A percentile compares a stretch with the other conserved stretches of the same genome.
Conservation (phyloP, 73 alveolate genomes). For the Paramecium pentaurelia region DNA sequence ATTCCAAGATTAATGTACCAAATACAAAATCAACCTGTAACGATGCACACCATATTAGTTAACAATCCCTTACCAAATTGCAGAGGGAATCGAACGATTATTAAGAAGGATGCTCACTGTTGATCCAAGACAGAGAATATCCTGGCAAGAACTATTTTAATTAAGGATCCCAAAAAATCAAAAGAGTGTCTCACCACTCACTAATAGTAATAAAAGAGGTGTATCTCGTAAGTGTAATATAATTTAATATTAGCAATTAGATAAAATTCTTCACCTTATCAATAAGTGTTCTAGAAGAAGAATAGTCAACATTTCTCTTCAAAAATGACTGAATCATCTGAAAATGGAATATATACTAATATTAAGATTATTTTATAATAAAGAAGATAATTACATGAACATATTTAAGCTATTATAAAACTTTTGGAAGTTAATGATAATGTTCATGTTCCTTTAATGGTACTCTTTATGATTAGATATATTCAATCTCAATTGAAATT, state of each 20-base stretch:
- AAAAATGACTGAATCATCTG: slow-evolving; percentile 4
- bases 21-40: slow-evolving; percentile 25
- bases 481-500: neutral
- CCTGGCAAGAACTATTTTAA: slow-evolving; percentile 40
- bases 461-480: neutral
- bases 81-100: slow-evolving; percentile 21
- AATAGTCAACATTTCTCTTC: neutral
- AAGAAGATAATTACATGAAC: neutral
- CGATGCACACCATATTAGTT: neutral
- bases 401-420: neutral
- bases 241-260: slow-evolving; percentile 2
- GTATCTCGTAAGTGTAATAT: slow-evolving; percentile 12
- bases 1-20: slow-evolving; percentile 38
- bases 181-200: neutral
- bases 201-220: neutral
- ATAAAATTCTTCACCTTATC: neutral
- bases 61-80: neutral
- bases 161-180: neutral
- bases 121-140: slow-evolving; percentile 52
- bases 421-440: neutral
- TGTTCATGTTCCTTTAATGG: slow-evolving; percentile 20
- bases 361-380: neutral
- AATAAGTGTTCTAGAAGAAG: neutral
- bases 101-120: slow-evolving; percentile 51
- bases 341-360: neutral